phyloP scores from a whole-genome alignment of 2,329 filamentous ascomycete genomes.

The Corinectria fuckeliana region DNA sequence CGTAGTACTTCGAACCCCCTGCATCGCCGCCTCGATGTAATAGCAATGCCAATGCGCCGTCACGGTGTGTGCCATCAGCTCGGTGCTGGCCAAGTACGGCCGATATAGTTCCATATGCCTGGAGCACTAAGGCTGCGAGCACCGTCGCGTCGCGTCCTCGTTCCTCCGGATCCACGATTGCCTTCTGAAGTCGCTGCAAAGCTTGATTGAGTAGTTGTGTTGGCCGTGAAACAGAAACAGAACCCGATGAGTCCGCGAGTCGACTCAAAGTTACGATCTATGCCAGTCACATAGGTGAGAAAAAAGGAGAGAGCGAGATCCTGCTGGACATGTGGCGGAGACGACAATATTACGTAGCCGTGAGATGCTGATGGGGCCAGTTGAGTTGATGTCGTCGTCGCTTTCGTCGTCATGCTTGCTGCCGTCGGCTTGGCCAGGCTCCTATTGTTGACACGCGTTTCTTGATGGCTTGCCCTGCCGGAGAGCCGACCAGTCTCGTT shows the following conservation, averaged over 20 bases:
- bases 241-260: slow-evolving; percentile 25
- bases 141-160: slow-evolving; percentile 9
- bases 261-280: slow-evolving; percentile 22
- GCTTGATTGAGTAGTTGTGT: slow-evolving; percentile 7
- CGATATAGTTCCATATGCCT: slow-evolving; percentile 19
- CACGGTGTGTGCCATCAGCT: slow-evolving; percentile 13
- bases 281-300: slow-evolving; percentile 20
- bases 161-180: background rate
- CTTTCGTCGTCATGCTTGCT: background rate
- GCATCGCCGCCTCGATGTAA: background rate
- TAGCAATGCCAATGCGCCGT: slow-evolving; percentile 18
- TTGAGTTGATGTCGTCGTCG: background rate
- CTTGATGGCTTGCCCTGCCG: background rate
- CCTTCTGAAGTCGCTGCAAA: slow-evolving; percentile 3
- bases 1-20: background rate
- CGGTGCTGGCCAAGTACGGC: slow-evolving; percentile 2
- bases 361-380: background rate
- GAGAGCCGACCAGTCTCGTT: slow-evolving; percentile 11
- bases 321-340: background rate
- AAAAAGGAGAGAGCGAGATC: slow-evolving; percentile 22
- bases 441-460: background rate
- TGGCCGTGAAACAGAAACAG: accelerated
- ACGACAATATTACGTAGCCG: background rate
- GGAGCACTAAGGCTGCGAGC: slow-evolving; percentile 17
- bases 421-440: background rate